These are phyloP conservation scores for Pythium folliculosum DNA, from an alignment of 352 stramenopile genomes.

Conservation along the genomic window DNA sequence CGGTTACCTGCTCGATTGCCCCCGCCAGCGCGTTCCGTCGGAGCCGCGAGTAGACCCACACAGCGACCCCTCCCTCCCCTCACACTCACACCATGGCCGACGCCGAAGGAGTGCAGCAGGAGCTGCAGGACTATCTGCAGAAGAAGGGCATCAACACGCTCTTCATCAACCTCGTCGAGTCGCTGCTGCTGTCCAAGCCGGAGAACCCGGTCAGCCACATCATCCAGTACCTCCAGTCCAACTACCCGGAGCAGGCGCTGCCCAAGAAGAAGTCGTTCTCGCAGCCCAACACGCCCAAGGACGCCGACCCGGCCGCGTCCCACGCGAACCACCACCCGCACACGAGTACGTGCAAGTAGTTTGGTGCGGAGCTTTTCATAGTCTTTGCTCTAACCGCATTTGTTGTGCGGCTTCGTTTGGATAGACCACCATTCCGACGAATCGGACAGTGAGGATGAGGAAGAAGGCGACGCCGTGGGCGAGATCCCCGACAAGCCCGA, in stretches of 20 bases:
- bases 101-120: constrained; percentile 86
- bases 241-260: constrained; percentile 84
- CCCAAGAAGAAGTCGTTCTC: constrained; percentile 41
- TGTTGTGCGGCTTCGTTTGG: neutral
- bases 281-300: constrained; percentile 29
- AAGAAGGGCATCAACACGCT: constrained; percentile 93
- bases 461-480: constrained; percentile 78
- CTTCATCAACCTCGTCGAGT: constrained; percentile 92
- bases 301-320: constrained; percentile 45
- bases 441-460: constrained; percentile 86
- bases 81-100: constrained; percentile 57
- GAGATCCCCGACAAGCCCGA: constrained; percentile 74
- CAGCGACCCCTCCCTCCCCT: neutral
- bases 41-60: neutral
- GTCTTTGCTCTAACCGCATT: no score
- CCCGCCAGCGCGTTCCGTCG: neutral
- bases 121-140: constrained; percentile 91
- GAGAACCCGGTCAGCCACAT: constrained; percentile 90
- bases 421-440: constrained; percentile 79
- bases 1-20: neutral
- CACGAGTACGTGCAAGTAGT: constrained; percentile 25
- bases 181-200: constrained; percentile 86
- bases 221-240: constrained; percentile 88
- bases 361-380: neutral
- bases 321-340: constrained; percentile 23